Conservation (phyloP, 805 yeast genomes). For the Wickerhamiella dianesei region DNA sequence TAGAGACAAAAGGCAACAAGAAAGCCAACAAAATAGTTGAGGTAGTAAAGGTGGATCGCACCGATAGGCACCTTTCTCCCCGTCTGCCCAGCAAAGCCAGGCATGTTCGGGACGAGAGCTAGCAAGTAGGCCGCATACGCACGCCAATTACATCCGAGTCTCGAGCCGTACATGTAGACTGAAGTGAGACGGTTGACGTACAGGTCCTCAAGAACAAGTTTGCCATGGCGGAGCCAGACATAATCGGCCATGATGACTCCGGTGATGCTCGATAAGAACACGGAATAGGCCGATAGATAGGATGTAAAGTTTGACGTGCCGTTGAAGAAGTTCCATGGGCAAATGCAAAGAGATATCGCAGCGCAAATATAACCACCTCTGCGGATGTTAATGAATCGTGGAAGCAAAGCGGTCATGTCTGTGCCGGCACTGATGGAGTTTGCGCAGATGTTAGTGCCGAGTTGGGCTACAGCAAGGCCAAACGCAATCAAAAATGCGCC, state of each 20-base stretch:
- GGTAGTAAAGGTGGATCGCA: slow-evolving; percentile 56
- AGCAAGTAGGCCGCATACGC: slow-evolving; percentile 67
- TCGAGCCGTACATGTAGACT: slow-evolving; percentile 42
- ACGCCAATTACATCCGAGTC: slow-evolving; percentile 65
- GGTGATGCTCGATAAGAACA: slow-evolving; percentile 69
- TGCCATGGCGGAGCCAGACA: slow-evolving; percentile 60
- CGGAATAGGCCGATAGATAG: slow-evolving; percentile 66
- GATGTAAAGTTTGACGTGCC: slow-evolving; percentile 64
- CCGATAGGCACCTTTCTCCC: slow-evolving; percentile 64
- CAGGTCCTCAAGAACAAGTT: slow-evolving; percentile 47
- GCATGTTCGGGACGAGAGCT: slow-evolving; percentile 72
- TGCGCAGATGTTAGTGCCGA: slow-evolving; percentile 35
- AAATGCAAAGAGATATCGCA: slow-evolving; percentile 48
- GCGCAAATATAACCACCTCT: slow-evolving; percentile 76
- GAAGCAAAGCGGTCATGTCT: slow-evolving; percentile 35
- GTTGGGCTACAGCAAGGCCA: slow-evolving; percentile 43
- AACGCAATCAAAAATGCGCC: slow-evolving; percentile 65
- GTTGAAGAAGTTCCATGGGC: slow-evolving; percentile 72
- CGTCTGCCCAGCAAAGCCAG: slow-evolving; percentile 73
- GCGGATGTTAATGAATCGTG: slow-evolving; percentile 43
- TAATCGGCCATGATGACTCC: slow-evolving; percentile 57
- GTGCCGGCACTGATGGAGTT: slow-evolving; percentile 38
- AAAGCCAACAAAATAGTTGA: slow-evolving; percentile 71
- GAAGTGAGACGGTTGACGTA: slow-evolving; percentile 36
- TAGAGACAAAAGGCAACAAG: slow-evolving; percentile 43